These are phyloP conservation scores for Candolleomyces aberdarensis DNA, from an alignment of 768 basidiomycete species.

Conservation along the genomic window DNA sequence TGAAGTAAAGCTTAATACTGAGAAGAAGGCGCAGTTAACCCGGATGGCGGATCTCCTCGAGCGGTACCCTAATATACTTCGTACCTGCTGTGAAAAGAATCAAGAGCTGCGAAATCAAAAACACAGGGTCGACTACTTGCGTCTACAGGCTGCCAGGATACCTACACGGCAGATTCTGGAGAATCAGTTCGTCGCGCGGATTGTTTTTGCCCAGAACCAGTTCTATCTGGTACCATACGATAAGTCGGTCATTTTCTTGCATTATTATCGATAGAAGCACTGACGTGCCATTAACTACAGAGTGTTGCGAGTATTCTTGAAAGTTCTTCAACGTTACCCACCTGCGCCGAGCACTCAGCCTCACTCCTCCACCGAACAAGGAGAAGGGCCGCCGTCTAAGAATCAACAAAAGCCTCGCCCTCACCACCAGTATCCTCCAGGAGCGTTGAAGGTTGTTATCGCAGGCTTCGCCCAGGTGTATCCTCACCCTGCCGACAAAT, in stretches of 20 bases:
- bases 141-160: slow-evolving; percentile 13
- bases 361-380: neutral
- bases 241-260: slow-evolving; percentile 10
- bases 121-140: slow-evolving; percentile 13
- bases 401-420: neutral
- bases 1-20: slow-evolving; percentile 15
- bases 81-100: slow-evolving; percentile 10
- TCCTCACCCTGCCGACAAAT: neutral
- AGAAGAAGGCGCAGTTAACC: slow-evolving; percentile 19
- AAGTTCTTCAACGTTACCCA: slow-evolving; percentile 17
- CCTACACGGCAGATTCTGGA: slow-evolving; percentile 15
- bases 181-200: slow-evolving; percentile 9
- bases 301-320: slow-evolving; percentile 20
- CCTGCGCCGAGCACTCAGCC: neutral
- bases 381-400: neutral
- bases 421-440: slow-evolving; percentile 9
- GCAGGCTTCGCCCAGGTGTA: slow-evolving; percentile 11
- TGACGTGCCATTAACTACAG: neutral
- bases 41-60: slow-evolving; percentile 17
- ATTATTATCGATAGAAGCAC: neutral
- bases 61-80: slow-evolving; percentile 16
- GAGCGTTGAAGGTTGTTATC: slow-evolving; percentile 13
- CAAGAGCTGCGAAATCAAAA: slow-evolving; percentile 18
- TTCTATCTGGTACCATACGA: slow-evolving; percentile 24
- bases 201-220: slow-evolving; percentile 15